Evolutionary conservation across 2,329 filamentous ascomycete species (phyloP), one percentile per base, ranked within the genome.

Genomic region (Penicillium sp.): DNA sequence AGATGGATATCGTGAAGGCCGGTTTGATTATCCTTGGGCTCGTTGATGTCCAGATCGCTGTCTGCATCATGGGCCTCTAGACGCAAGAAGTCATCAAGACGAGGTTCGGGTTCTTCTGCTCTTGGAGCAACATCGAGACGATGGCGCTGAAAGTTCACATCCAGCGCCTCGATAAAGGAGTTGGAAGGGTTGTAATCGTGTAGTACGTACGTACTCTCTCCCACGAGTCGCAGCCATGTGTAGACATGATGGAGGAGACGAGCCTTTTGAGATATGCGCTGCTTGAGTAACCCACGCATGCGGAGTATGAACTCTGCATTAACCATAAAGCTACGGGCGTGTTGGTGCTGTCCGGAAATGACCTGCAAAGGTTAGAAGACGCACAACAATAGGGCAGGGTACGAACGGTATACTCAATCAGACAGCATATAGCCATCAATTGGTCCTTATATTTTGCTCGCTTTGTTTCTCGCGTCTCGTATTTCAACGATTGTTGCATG

Each of bases 1-100:
- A 79, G 69, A 56, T 81, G 77, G n/a, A 79, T 79, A 47, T 80
- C 78, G 41, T 74, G 68, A 17, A 77, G 67, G 1, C 72, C 73
- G 19, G 68, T 65, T 5, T 71, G 65, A 3, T 56, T 62, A 19
- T 77, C 77, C 58, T 79, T 80, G 15, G 67, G 67, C n/a, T 76
- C 73, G 21, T 78, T 72, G 5, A 74, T 74, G n/a, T 79, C 75
- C 9, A 75, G 66, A n/a, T 79, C 77, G 55, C 71, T 75, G 49
- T 79, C 76, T 30, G 73, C 69, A 8, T 71, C 66, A 44, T 71
- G 67, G 6, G 71, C 65, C 31, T 78, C 72, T 2, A 80, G 69
- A 6, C 75, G 73, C 5, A 79, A 71, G 56, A 80, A 80, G 58
- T 79, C 76, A 47, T 80, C 78, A 11, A 80, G 66, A 2, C 72